Evolutionary conservation across 208 protist genomes (phyloP), one percentile per base, ranked within the genome.

Genomic region (Angomonas deanei): DNA sequence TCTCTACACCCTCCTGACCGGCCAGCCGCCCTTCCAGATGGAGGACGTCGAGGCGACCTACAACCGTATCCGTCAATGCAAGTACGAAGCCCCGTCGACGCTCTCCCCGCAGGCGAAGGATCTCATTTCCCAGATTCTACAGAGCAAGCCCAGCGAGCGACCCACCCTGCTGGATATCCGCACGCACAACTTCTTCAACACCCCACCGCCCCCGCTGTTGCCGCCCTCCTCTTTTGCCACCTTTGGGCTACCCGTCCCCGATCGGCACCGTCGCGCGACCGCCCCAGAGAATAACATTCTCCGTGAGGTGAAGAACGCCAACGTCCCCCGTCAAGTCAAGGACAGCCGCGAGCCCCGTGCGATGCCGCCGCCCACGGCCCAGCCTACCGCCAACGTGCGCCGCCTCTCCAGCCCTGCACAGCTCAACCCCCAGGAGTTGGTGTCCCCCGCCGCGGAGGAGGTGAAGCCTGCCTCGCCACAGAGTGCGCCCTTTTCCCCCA

Each of bases 1-100:
- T 55, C 64, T 98, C 53, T 99, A 98, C 83, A 99, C 97, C 27
- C 68, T 98, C 15, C 73, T 99, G 17, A 80, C 98, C n/a, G 98
- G 98, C 28, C 84, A 93, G 59, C 97, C 98, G 33, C 98, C 98
- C 1, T 99, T 99, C 72, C 97, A 99, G 82, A 99, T 97, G 38
- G 72, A 66, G 15, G 86, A 98, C 62, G 86, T 98, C 5, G 97
- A 99, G 73, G 76, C 78, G 6, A 99, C 98, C 21, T 99, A 99
- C 81, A 79, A 90, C 46, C 80, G 91, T 33, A 99, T 99, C 64
- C 69, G 77, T 19, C 66, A 91, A 53, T 96, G 92, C 62, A 67
- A 78, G 31, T 99, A 99, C 80, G 70, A 84, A 23, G 97, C 99
- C 67, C 97, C 98, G 0, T 10, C 61, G 2, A 54, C 68, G 36